These are phyloP conservation scores for Trichoderma erinaceum DNA, from an alignment of 495 filamentous ascomycete species.

Conservation along the genomic window DNA sequence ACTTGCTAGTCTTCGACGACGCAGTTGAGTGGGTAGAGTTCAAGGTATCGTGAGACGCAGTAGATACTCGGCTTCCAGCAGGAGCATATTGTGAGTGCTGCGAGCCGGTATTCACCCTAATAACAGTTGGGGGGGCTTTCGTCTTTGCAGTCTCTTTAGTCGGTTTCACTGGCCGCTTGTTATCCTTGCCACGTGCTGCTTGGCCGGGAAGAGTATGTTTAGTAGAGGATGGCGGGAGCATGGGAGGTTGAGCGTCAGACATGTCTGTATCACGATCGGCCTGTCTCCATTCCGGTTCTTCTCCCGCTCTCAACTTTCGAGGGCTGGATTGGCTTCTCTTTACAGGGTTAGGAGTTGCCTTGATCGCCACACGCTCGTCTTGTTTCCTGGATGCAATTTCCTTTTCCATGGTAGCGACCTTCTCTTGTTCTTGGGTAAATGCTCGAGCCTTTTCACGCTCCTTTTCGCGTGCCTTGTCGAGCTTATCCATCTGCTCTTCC, in stretches of 20 bases:
- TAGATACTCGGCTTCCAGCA: constrained; percentile 50
- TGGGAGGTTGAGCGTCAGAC: constrained; percentile 42
- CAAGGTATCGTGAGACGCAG: constrained; percentile 55
- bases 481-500: constrained; percentile 51
- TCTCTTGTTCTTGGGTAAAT: constrained; percentile 56
- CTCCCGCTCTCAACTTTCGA: constrained; percentile 44
- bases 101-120: constrained; percentile 70
- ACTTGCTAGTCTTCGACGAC: constrained; percentile 58
- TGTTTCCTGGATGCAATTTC: constrained; percentile 38
- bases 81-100: constrained; percentile 53
- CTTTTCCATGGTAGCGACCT: constrained; percentile 44
- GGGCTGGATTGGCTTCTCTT: constrained; percentile 37
- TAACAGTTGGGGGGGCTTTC: constrained; percentile 71
- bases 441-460: constrained; percentile 57
- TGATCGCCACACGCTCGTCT: constrained; percentile 33
- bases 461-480: constrained; percentile 48
- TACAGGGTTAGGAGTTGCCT: constrained; percentile 37
- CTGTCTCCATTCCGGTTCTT: constrained; percentile 31
- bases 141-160: constrained; percentile 62
- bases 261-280: constrained; percentile 45
- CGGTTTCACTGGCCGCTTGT: constrained; percentile 63
- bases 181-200: constrained; percentile 44
- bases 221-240: constrained; percentile 52
- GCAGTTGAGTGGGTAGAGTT: constrained; percentile 34
- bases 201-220: constrained; percentile 42